phyloP scores from a whole-genome alignment of 2,329 filamentous ascomycete species.

The Ceratocystis ficicola region DNA sequence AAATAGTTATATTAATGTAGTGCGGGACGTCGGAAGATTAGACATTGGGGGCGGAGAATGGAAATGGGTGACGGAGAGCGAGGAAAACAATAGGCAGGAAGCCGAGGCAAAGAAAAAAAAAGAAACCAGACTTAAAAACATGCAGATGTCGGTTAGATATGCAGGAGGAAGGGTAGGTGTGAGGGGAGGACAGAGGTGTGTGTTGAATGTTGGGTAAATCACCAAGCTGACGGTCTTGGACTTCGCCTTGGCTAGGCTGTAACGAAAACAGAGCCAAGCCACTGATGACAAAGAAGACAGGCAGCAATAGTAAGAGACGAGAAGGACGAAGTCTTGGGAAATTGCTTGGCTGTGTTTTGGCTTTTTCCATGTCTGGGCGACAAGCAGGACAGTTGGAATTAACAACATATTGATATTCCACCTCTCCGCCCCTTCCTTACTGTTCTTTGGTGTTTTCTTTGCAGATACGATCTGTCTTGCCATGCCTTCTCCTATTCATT shows the following conservation, averaged over 20 bases:
- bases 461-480: too few relatives aligned
- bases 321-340: not conserved
- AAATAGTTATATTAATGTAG: too few relatives aligned
- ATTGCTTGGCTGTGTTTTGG: constrained; percentile 2
- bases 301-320: too few relatives aligned
- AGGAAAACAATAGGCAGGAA: not conserved
- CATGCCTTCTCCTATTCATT: too few relatives aligned
- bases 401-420: not conserved
- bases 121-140: not conserved
- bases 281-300: too few relatives aligned
- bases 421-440: not conserved
- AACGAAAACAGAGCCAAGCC: too few relatives aligned
- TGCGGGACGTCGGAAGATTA: too few relatives aligned
- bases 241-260: too few relatives aligned
- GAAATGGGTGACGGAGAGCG: not conserved
- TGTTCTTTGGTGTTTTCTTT: not conserved
- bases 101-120: not conserved
- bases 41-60: not conserved
- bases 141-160: not conserved
- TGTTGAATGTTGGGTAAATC: too few relatives aligned
- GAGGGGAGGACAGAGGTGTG: too few relatives aligned
- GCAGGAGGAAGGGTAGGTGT: not conserved
- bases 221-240: too few relatives aligned
- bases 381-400: not conserved
- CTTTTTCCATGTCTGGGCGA: not conserved